Evolutionary conservation across 106 monocot genomes (phyloP), one percentile per base, ranked within the genome.

Genomic region (Dioscorea zingiberensis): DNA sequence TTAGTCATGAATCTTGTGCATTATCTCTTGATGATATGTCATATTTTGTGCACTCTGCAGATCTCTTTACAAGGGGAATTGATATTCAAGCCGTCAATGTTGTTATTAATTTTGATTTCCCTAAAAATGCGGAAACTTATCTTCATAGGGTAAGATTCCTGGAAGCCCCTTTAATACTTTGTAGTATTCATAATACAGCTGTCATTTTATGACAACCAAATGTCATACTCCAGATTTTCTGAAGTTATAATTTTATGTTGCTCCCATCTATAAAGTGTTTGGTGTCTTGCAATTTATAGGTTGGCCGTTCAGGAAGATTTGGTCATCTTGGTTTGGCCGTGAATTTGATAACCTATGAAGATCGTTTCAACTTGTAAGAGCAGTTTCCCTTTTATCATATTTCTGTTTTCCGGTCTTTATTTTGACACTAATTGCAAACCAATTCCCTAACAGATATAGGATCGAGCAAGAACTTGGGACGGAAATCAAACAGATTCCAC

Each of bases 381-480:
- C 44, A 14, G 27, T 9, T 28, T 7, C 27, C 58, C 5, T 69
- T 26, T 18, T 68, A n/a, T 13, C 14, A 29, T 14, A 60, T 26
- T 11, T 60, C 30, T 60, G 25, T 58, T 38, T 62, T 62, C 38
- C 15, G 51, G 14, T 38, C 6, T 38, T 38, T 38, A 38, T 38
- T 38, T 38, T 38, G 38, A 38, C 10, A 38, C 4, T 6, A 38
- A 38, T 8, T 38, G 38, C 9, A 6, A 38, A 38, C 38, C 10
- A 10, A 38, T 38, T 10, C 38, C 10, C 9, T 38, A 10, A 51
- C 74, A 98, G 97, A 71, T 86, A 84, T 76, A 85, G 92, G 80
- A 98, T 93, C 60, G 97, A 98, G 76, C 85, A 98, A 82, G 92
- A 98, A 72, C 81, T 98, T 62, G 97, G 92, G 32, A 93, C 97